Conservation (phyloP, 116 monocot genomes). For the Dioscorea cayenensis region DNA sequence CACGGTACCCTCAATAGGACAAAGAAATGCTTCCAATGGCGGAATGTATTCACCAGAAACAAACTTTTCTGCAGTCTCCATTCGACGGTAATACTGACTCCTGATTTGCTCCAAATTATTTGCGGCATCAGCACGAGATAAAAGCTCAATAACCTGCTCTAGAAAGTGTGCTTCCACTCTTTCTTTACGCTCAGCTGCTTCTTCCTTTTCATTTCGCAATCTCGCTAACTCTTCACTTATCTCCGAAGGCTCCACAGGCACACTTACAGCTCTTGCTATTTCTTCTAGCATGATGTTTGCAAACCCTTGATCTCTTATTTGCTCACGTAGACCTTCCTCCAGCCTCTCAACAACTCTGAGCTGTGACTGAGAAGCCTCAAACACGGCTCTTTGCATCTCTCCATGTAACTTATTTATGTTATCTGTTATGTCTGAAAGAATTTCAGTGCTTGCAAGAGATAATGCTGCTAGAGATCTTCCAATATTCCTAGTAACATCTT, state of each 20-base stretch:
- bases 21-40: constrained; percentile 7
- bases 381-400: constrained; percentile 16
- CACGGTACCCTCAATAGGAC: constrained; percentile 9
- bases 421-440: constrained; percentile 12
- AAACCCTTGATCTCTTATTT: constrained; percentile 12
- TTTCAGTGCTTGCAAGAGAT: constrained; percentile 15
- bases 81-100: constrained; percentile 5
- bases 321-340: constrained; percentile 9
- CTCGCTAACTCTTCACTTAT: constrained; percentile 15
- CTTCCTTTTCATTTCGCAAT: constrained; percentile 18
- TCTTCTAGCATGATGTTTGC: constrained; percentile 17
- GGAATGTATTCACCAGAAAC: constrained; percentile 2
- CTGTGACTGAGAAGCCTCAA: constrained; percentile 13
- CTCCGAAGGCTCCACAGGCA: constrained; percentile 14
- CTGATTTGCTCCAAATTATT: constrained; percentile 5
- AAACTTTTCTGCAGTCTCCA: constrained; percentile 4
- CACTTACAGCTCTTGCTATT: constrained; percentile 16
- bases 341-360: constrained; percentile 12
- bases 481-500: constrained; percentile 14
- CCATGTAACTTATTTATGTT: constrained; percentile 12
- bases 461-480: constrained; percentile 19
- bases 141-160: constrained; percentile 18
- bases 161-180: constrained; percentile 12
- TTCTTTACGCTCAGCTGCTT: constrained; percentile 16
- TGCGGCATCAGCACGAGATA: constrained; percentile 13